Conservation (phyloP, 805 yeast genomes). For the Candida xyloterini region DNA sequence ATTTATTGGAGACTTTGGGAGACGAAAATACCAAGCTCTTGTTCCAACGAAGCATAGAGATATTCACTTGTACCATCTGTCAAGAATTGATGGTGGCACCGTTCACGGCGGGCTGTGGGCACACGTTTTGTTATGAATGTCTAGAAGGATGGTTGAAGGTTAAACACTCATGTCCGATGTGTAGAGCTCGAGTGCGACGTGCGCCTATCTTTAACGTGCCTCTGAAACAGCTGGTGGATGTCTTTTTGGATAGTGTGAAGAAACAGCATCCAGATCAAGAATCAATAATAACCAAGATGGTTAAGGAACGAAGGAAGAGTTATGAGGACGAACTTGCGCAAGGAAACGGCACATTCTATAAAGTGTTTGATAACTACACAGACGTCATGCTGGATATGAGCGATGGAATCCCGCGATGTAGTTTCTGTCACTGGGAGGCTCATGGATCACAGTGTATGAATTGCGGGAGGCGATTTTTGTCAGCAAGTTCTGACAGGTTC, state of each 20-base stretch:
- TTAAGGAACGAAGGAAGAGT: constrained; percentile 30
- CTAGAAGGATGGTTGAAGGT: constrained; percentile 59
- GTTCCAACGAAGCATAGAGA: constrained; percentile 17
- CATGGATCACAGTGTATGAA: constrained; percentile 64
- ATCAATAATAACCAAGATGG: constrained; percentile 24
- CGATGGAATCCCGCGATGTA: constrained; percentile 74
- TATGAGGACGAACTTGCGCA: constrained; percentile 38
- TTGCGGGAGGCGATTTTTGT: constrained; percentile 54
- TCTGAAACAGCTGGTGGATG: constrained; percentile 44
- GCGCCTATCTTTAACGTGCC: constrained; percentile 54
- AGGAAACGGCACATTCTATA: constrained; percentile 42
- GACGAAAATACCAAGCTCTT: constrained; percentile 20
- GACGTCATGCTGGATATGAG: constrained; percentile 54
- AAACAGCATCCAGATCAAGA: constrained; percentile 25
- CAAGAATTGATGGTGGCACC: constrained; percentile 69
- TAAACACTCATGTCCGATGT: constrained; percentile 64
- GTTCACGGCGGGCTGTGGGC: constrained; percentile 61
- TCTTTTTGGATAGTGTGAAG: constrained; percentile 39
- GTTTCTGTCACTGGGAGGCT: constrained; percentile 79
- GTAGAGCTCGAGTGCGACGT: constrained; percentile 47
- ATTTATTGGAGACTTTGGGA: constrained; percentile 8
- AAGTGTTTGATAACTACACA: constrained; percentile 46
- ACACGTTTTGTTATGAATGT: constrained; percentile 69
- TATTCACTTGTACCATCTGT: constrained; percentile 60
- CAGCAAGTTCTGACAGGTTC: constrained; percentile 2